Evolutionary conservation across 202 grass and related monocot species (phyloP).

Genomic region (Eragrostis tef): DNA sequence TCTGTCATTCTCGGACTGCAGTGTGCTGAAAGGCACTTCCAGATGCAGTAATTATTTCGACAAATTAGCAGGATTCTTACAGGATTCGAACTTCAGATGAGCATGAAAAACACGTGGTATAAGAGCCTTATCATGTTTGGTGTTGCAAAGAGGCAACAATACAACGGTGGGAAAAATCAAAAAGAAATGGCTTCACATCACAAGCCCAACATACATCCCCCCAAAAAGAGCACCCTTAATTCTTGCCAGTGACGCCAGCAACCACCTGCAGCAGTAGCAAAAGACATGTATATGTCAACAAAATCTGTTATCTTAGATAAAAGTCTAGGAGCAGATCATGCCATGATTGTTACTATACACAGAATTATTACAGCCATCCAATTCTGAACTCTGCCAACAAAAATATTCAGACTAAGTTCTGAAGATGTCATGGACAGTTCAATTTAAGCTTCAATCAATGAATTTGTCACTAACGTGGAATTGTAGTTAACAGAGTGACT

Average conservation of each 20-base stretch:
- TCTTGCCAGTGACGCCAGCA: constrained; percentile 55
- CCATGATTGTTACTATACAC: not conserved
- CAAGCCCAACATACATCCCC: not conserved
- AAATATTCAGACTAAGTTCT: not conserved
- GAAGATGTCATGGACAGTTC: not conserved
- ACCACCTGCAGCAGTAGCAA: constrained; percentile 55
- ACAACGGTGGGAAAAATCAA: not conserved
- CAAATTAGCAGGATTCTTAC: not conserved
- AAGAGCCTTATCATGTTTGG: constrained; percentile 18
- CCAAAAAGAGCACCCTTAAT: constrained; percentile 19
- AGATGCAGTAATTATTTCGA: constrained; percentile 5
- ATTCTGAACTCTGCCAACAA: not conserved
- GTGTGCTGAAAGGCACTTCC: not conserved
- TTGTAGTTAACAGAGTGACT: not conserved
- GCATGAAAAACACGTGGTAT: constrained; percentile 5
- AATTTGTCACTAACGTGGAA: too few species aligned
- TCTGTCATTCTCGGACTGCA: not conserved
- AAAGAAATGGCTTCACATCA: constrained; percentile 11
- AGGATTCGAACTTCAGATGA: constrained; percentile 1
- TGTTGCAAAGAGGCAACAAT: constrained; percentile 7
- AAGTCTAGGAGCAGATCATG: not conserved
- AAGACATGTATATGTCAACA: constrained; percentile 17
- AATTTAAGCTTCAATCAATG: constrained; percentile 31
- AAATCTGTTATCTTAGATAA: not conserved
- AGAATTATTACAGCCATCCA: not conserved